Conservation (phyloP, 202 grass and related monocot genomes). For the Bolboschoenoplectus hybrid region DNA sequence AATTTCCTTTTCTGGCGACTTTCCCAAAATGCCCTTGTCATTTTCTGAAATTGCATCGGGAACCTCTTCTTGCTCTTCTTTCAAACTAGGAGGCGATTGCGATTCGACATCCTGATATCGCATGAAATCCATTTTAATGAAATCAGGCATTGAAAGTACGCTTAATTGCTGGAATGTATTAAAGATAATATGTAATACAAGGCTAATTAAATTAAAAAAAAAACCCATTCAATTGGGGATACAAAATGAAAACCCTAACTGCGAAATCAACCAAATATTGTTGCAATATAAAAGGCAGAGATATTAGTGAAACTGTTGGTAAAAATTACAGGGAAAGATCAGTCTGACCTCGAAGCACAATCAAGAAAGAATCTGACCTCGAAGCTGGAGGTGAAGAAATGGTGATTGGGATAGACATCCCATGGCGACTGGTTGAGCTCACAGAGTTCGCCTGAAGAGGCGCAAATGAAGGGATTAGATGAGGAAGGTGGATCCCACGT, state of each 20-base stretch:
- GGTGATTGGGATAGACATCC: conserved; percentile 52
- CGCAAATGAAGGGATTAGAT: neutral
- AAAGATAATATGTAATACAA: neutral
- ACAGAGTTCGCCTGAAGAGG: conserved; percentile 38
- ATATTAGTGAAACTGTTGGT: neutral
- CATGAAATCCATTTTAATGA: neutral
- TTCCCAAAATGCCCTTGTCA: conserved; percentile 37
- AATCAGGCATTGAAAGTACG: neutral
- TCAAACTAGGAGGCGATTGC: conserved; percentile 17
- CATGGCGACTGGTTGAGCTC: conserved; percentile 58
- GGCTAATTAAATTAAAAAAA: conserved; percentile 9
- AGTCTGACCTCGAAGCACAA: neutral
- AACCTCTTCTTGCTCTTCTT: conserved; percentile 26
- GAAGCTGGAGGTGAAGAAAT: conserved; percentile 50
- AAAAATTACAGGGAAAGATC: neutral
- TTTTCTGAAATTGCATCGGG: conserved; percentile 26
- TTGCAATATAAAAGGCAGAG: neutral
- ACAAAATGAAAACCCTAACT: conserved; percentile 12
- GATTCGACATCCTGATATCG: neutral
- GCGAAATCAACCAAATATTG: neutral
- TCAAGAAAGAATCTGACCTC: neutral
- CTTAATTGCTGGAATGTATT: conserved; percentile 1
- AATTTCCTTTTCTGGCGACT: conserved; percentile 15
- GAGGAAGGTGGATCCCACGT: neutral
- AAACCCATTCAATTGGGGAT: conserved; percentile 3